Evolutionary conservation across 768 basidiomycete genomes (phyloP).

Genomic region (Heimioporus sp.): DNA sequence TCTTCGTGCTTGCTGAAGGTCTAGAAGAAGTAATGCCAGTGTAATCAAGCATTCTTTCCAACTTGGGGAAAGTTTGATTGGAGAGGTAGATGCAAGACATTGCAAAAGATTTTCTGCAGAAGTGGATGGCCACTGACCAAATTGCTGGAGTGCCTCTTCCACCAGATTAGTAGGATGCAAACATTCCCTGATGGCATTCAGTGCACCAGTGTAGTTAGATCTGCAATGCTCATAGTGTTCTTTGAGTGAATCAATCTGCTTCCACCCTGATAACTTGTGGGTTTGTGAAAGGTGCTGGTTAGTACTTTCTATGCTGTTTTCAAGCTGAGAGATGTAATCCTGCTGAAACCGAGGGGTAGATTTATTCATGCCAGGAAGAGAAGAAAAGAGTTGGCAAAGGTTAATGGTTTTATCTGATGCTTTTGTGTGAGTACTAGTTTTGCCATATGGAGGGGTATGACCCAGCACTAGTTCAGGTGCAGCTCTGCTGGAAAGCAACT

Average conservation of each 20-base stretch:
- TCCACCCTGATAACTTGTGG: background rate
- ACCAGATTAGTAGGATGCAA: too few species aligned
- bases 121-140: too few species aligned
- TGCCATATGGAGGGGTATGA: too few species aligned
- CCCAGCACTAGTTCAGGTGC: background rate
- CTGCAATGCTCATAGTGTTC: background rate
- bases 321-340: background rate
- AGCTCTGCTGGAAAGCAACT: background rate
- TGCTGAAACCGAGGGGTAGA: background rate
- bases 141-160: too few species aligned
- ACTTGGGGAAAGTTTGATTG: too few species aligned
- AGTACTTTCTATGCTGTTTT: background rate
- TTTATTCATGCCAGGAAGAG: background rate
- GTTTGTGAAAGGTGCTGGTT: background rate
- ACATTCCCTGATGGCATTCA: background rate
- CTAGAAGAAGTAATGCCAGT: too few species aligned
- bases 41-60: too few species aligned
- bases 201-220: background rate
- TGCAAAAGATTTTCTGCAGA: too few species aligned
- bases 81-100: too few species aligned
- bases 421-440: too few species aligned
- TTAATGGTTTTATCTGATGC: background rate
- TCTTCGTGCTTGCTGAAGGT: too few species aligned
- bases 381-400: background rate
- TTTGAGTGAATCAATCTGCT: background rate